Conservation (phyloP, 1,284 basidiomycete species). For the Cystobasidiaceae sp. region DNA sequence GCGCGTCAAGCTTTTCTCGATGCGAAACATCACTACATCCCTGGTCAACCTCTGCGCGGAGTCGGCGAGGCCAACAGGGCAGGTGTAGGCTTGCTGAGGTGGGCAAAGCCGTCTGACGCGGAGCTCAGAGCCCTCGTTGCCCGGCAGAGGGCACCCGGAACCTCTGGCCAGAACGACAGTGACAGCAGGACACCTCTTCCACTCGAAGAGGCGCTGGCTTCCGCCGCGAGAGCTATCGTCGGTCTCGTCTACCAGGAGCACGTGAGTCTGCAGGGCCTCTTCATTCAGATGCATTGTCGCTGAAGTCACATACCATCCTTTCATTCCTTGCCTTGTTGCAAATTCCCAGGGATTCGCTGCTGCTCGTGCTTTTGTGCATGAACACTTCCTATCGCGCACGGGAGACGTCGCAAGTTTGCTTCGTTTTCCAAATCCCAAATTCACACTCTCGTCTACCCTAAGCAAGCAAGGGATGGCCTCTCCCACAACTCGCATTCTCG, state of each 20-base stretch:
- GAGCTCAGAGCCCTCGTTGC: constrained; percentile 33
- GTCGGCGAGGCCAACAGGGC: constrained; percentile 36
- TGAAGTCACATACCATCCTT: no score
- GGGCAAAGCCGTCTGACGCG: constrained; percentile 41
- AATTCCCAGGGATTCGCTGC: constrained; percentile 69
- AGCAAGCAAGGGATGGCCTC: constrained; percentile 42
- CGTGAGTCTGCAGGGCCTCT: no score
- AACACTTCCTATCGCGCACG: constrained; percentile 75
- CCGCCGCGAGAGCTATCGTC: constrained; percentile 52
- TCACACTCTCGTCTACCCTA: constrained; percentile 45
- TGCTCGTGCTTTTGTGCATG: constrained; percentile 76
- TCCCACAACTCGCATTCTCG: constrained; percentile 62
- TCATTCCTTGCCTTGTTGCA: constrained; percentile 41
- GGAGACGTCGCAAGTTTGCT: constrained; percentile 76
- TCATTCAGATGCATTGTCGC: no score
- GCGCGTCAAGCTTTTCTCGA: constrained; percentile 37
- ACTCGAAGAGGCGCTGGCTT: constrained; percentile 47
- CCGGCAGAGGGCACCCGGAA: no score
- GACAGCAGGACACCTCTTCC: constrained; percentile 36
- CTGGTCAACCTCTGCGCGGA: constrained; percentile 29
- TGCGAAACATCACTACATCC: constrained; percentile 31
- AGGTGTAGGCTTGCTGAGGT: constrained; percentile 45
- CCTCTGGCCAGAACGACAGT: constrained; percentile 28
- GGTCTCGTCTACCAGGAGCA: constrained; percentile 54
- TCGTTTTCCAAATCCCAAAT: constrained; percentile 60